Conservation (phyloP, 2,329 filamentous ascomycete genomes). For the Sporothrix globosa region DNA sequence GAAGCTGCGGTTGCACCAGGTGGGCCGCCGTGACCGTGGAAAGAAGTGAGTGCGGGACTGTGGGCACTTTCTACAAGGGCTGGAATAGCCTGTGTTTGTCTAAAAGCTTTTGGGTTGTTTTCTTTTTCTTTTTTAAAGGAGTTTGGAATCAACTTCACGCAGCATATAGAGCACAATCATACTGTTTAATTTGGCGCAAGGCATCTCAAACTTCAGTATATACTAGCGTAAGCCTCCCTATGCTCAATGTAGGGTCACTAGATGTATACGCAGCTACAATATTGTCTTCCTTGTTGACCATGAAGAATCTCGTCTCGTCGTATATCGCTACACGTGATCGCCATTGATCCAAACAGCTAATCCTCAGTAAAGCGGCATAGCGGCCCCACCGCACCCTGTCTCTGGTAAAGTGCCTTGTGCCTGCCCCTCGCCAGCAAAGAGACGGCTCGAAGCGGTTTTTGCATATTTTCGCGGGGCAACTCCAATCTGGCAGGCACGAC, state of each 20-base stretch:
- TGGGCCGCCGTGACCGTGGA: constrained; percentile 51
- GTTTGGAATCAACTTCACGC: constrained; percentile 14
- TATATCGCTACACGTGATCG: constrained; percentile 19
- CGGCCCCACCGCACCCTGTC: constrained; percentile 20
- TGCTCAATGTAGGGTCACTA: too few relatives aligned
- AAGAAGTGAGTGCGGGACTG: constrained; percentile 40
- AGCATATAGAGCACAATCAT: constrained; percentile 25
- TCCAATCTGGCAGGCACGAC: constrained; percentile 25
- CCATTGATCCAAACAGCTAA: background rate
- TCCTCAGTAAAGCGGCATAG: background rate
- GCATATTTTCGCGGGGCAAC: constrained; percentile 32
- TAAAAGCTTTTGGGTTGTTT: constrained; percentile 1
- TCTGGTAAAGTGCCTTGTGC: constrained; percentile 19
- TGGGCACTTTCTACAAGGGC: background rate
- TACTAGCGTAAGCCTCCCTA: background rate
- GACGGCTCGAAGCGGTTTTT: constrained; percentile 25
- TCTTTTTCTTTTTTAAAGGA: background rate
- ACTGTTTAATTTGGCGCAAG: constrained; percentile 5
- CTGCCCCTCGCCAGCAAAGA: constrained; percentile 28
- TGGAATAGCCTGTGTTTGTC: background rate
- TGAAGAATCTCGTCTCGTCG: background rate
- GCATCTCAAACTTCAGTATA: background rate
- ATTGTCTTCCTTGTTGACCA: background rate
- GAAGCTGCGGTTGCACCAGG: constrained; percentile 61
- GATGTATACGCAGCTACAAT: too few relatives aligned